Conservation (phyloP, 331 rosid genomes). For the Quercus tomentella region DNA sequence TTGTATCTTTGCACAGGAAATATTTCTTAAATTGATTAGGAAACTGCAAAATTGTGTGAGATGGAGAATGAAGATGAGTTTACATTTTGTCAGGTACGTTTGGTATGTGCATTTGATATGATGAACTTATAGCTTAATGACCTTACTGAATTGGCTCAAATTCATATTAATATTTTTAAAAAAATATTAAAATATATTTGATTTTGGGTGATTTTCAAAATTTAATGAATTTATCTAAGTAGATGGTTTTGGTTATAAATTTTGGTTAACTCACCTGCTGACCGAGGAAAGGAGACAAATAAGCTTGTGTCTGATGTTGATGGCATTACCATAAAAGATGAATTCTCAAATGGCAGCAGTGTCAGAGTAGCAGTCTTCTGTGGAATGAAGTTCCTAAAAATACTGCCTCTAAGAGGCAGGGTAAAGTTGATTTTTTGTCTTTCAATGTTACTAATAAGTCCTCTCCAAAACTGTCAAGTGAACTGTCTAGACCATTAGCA, state of each 20-base stretch:
- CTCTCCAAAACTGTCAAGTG: conserved; percentile 33
- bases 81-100: conserved; percentile 77
- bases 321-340: conserved; percentile 47
- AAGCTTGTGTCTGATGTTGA: conserved; percentile 59
- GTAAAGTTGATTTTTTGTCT: conserved; percentile 67
- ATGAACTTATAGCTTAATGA: background rate
- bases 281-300: conserved; percentile 36
- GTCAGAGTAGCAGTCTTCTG: conserved; percentile 21
- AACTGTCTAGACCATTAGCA: conserved; percentile 10
- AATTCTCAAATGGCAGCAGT: conserved; percentile 23
- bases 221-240: background rate
- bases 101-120: background rate
- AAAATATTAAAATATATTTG: background rate
- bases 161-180: background rate
- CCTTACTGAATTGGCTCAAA: background rate
- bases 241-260: conserved; percentile 6
- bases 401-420: conserved; percentile 40
- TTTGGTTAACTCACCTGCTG: conserved; percentile 50
- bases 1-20: conserved; percentile 14
- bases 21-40: conserved; percentile 1
- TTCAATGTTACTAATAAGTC: conserved; percentile 52
- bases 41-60: background rate
- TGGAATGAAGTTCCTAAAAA: conserved; percentile 38
- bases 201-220: background rate
- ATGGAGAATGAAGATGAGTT: conserved; percentile 75